Evolutionary conservation across 352 stramenopile genomes (phyloP), one percentile per base, ranked within the genome.

Genomic region (Globisporangium spiculum): DNA sequence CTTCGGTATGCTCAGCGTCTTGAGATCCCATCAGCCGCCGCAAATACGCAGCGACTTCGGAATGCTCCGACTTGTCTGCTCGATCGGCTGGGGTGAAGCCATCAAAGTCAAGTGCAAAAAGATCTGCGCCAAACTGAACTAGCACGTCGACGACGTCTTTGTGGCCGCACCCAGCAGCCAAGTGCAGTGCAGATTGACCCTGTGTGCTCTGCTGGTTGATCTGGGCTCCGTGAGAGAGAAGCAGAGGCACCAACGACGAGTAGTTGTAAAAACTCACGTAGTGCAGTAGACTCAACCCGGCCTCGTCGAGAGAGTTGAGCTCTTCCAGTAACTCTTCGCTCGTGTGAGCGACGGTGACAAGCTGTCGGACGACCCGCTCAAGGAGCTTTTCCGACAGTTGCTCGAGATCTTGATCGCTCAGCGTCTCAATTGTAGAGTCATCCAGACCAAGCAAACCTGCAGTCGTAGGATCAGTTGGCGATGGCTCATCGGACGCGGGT

Each of bases 201-300:
- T 93, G 86, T 2, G 84, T 94, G 62, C 82, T 94, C 65, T 92
- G 80, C 66, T 96, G 89, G 64, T 97, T 95, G 12, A 94, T 79
- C 52, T 92, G 84, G 3, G 86, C 89, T 16, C 89, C 89, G 63
- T 96, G 89, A 34, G 88, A 84, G 14, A 96, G 67, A 24, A 97
- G 69, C 24, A 94, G 68, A 24, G 82, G 84, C 20, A 97, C 86
- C 46, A 97, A 70, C 55, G 89, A 78, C 18, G 78, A 79, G 69
- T 95, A 93, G 63, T 95, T 94, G 78, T 96, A 97, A 62, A 95
- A 95, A 67, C 89, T 92, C 76, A 94, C 87, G 54, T 96, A 97
- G 61, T 97, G 89, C n/a, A 97, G 76, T 55, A 97, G 69, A 65
- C 86, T 96, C 60, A 97, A 74, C 0, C 89, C 89, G 4, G 86